These are phyloP conservation scores for Phytophthora ramorum DNA, from an alignment of 352 stramenopile genomes.

Conservation along the genomic window DNA sequence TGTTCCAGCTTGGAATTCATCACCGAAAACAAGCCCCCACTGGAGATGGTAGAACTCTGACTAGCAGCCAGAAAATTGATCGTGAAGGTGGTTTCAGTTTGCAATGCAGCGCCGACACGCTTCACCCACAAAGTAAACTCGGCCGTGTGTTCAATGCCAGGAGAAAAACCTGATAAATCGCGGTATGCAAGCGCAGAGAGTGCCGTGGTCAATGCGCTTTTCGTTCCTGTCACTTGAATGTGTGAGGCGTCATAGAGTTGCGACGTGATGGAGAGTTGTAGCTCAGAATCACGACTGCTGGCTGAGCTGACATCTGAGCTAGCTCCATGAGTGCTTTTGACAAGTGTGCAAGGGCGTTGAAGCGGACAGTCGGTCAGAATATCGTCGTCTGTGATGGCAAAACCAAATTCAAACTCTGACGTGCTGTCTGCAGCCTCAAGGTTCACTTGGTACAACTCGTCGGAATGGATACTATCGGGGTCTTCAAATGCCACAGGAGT, in stretches of 20 bases:
- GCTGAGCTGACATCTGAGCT: constrained; percentile 31
- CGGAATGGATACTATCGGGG: constrained; percentile 41
- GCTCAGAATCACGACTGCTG: constrained; percentile 13
- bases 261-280: constrained; percentile 39
- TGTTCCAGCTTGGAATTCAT: constrained; percentile 40
- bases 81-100: constrained; percentile 35
- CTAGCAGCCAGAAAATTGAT: constrained; percentile 29
- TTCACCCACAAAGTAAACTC: constrained; percentile 57
- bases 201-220: constrained; percentile 37
- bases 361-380: constrained; percentile 56
- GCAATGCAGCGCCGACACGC: constrained; percentile 18
- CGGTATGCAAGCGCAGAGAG: constrained; percentile 50
- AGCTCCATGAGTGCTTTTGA: constrained; percentile 40
- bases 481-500: constrained; percentile 66
- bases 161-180: constrained; percentile 35
- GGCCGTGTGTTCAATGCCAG: constrained; percentile 24
- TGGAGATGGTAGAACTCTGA: constrained; percentile 6
- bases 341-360: constrained; percentile 56
- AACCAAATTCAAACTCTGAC: constrained; percentile 52
- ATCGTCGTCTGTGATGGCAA: constrained; percentile 56
- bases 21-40: constrained; percentile 22
- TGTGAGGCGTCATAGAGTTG: constrained; percentile 51
- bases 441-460: constrained; percentile 50
- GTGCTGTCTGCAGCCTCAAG: constrained; percentile 47
- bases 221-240: constrained; percentile 55